Evolutionary conservation across 2,329 filamentous ascomycete species (phyloP).

Genomic region (Cladosporium phlei): DNA sequence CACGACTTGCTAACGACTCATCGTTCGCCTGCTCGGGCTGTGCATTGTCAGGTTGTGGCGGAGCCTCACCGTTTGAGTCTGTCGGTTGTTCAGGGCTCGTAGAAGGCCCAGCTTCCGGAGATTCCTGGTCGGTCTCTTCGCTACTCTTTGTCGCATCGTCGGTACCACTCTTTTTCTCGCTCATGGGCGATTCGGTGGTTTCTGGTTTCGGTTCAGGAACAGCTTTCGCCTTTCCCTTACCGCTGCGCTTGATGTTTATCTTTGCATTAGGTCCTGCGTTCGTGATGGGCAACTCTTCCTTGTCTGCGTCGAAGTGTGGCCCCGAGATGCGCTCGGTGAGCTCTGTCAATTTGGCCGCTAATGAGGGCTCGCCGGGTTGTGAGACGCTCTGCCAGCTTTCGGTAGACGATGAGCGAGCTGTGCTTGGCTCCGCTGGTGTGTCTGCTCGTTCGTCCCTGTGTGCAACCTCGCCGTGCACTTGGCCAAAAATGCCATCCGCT

Average conservation of each 20-base stretch:
- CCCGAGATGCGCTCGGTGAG: background rate
- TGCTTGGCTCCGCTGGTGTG: background rate
- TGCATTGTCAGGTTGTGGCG: constrained; percentile 8
- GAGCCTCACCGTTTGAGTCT: constrained; percentile 8
- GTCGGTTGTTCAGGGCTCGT: background rate
- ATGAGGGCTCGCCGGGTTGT: background rate
- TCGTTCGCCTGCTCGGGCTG: background rate
- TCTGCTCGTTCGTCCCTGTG: background rate
- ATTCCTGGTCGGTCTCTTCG: constrained; percentile 11
- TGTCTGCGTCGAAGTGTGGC: background rate
- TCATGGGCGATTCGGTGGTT: background rate
- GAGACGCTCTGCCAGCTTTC: constrained; percentile 4
- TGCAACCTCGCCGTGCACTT: constrained; percentile 2
- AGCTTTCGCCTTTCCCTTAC: constrained; percentile 22
- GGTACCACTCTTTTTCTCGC: constrained; percentile 15
- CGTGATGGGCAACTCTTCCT: constrained; percentile 30
- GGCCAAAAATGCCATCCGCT: constrained; percentile 18
- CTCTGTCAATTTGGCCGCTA: background rate
- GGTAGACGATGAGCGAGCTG: background rate
- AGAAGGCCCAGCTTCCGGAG: background rate
- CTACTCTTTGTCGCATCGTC: constrained; percentile 17
- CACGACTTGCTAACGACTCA: constrained; percentile 17
- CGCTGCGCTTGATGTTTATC: constrained; percentile 29
- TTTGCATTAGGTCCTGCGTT: constrained; percentile 34
- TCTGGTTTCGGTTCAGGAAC: constrained; percentile 19